Evolutionary conservation across 768 basidiomycete species (phyloP).

Genomic region (Russula earlei): DNA sequence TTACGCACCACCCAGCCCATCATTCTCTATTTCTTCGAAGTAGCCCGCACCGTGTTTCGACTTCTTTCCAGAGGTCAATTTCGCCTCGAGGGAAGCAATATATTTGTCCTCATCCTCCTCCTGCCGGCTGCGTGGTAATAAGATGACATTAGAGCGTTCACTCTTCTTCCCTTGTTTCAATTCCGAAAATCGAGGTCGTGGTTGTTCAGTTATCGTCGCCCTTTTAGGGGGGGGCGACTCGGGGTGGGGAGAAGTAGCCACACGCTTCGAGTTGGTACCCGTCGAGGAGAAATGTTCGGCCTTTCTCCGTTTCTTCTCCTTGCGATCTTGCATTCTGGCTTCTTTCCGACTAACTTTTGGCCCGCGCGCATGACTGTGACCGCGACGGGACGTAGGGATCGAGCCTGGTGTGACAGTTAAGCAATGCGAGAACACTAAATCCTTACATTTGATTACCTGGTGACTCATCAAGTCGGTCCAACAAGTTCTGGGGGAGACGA

Average conservation of each 20-base stretch:
- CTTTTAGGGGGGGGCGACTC: constrained; percentile 47
- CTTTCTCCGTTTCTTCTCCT: constrained; percentile 50
- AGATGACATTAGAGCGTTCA: constrained; percentile 9
- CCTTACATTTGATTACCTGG: not conserved
- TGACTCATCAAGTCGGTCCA: constrained; percentile 9
- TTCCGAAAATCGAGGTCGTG: not conserved
- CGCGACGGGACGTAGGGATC: not conserved
- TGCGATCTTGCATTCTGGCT: constrained; percentile 51
- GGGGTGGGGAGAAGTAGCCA: constrained; percentile 34
- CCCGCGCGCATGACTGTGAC: not conserved
- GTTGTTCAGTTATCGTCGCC: constrained; percentile 25
- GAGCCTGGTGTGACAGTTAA: not conserved
- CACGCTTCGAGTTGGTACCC: constrained; percentile 29
- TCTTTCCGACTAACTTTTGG: constrained; percentile 44
- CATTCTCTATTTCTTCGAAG: constrained; percentile 43
- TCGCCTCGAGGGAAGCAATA: constrained; percentile 74
- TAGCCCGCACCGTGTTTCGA: constrained; percentile 34
- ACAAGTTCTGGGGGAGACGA: constrained; percentile 14
- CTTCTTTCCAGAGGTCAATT: constrained; percentile 47
- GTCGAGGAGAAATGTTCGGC: constrained; percentile 44
- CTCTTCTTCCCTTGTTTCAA: not conserved
- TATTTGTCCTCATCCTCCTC: constrained; percentile 75
- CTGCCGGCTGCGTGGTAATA: constrained; percentile 27
- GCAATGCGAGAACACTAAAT: not conserved
- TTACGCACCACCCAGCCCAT: constrained; percentile 74